Base-by-base conservation (phyloP, 345 rosid genomes). In the Hibiscus mutabilis region DNA sequence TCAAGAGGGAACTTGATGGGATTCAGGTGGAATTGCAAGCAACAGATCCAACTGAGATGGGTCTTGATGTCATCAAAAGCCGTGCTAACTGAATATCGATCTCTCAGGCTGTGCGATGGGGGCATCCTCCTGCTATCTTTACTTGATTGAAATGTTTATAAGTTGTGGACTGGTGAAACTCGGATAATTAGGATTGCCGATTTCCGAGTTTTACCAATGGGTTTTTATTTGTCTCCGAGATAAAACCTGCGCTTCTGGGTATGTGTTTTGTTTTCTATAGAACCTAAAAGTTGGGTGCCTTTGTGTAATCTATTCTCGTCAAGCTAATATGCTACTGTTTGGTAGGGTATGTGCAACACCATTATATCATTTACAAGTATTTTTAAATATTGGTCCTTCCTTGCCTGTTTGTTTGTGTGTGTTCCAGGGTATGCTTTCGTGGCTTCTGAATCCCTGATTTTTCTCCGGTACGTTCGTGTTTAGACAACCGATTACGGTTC, bases 261-360 rank as follows among this genome's bases (percentile, higher is more conserved):
- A 49, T 49, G 18, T 47, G 52, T 14, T 16, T 76, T 77, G 83
- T 74, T 70, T 40, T 73, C 75, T 77, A 47, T 74, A 70, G 77
- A 81, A 73, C 82, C 73, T 77, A 58, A 78, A 75, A 74, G 55
- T 74, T 60, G 73, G 22, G 64, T 73, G 81, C 71, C 57, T 58
- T 59, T 64, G 80, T 73, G 79, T 75, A 68, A 80, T 69, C 70
- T 68, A 64, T 35, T 72, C 74, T 77, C 86, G 80, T 78, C 82
- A 78, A 81, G 80, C 80, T 80, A 78, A 71, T 81, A 72, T 75
- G 81, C 75, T 79, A 78, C 85, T 75, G 74, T 76, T 68, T 78
- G 84, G 47, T 62, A 75, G 75, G 69, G 78, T 60, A 64, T 82
- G 73, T 84, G 69, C 25, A 2, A 65, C 79, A 65, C 71, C 46